Percentiles rank a stretch among this genome's conserved stretches.
Conservation (phyloP, 192 early-diverging fungal genomes). For the Backusella psychrophila region DNA sequence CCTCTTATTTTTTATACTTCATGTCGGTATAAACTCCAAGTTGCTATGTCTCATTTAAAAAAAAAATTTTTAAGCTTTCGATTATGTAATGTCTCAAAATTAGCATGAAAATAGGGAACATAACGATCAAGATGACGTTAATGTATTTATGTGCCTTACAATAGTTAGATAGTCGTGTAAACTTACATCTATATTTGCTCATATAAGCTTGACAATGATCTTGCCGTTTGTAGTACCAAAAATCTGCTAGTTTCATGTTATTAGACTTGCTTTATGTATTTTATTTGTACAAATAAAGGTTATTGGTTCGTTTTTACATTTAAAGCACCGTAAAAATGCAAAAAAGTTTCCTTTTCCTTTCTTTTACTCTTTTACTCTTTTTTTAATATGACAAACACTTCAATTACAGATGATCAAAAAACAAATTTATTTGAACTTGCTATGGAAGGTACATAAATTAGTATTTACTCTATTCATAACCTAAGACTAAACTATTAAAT, state of each 20-base stretch:
- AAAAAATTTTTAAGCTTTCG: neutral
- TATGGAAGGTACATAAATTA: neutral
- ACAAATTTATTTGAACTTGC: neutral
- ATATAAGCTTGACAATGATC: neutral
- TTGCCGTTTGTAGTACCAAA: neutral
- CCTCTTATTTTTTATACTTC: neutral
- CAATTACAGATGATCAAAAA: neutral
- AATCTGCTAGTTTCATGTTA: neutral
- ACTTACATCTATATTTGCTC: neutral
- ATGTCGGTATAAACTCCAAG: neutral
- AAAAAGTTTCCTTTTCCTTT: constrained; percentile 1
- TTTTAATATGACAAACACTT: neutral
- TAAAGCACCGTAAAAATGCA: neutral
- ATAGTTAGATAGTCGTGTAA: neutral
- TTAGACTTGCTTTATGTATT: neutral
- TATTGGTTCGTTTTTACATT: neutral
- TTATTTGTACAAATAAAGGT: neutral
- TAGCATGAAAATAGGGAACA: neutral
- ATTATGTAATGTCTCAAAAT: neutral
- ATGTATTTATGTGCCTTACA: neutral
- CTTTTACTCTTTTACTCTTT: neutral
- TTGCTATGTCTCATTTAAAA: neutral
- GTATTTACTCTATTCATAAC: too few species aligned
- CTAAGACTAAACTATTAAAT: neutral
- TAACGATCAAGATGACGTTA: neutral